These are phyloP conservation scores for Raphanus sativus DNA, from an alignment of 345 rosid species.

Conservation along the genomic window DNA sequence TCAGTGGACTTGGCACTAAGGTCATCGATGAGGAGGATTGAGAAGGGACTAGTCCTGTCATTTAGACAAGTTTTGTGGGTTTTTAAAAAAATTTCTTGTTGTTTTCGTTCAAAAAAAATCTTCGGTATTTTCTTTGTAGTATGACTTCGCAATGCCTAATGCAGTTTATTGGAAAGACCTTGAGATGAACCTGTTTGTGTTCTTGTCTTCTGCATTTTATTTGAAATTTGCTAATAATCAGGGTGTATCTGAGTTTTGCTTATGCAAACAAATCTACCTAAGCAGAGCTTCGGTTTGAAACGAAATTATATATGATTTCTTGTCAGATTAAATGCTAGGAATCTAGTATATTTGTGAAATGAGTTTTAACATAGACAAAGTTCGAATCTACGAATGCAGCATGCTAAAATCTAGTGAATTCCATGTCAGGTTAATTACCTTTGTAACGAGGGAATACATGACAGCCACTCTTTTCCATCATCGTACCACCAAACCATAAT, in stretches of 20 bases:
- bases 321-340: neutral
- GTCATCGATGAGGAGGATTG: constrained; percentile 69
- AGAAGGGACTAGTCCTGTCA: constrained; percentile 12
- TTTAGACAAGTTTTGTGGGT: constrained; percentile 18
- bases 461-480: neutral
- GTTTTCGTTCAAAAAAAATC: constrained; percentile 13
- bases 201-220: neutral
- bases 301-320: neutral
- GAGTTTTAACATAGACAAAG: neutral
- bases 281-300: neutral
- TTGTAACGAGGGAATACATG: neutral
- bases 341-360: neutral
- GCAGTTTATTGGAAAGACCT: constrained; percentile 18
- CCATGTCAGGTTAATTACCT: neutral
- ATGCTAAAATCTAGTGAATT: neutral
- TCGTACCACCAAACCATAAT: neutral
- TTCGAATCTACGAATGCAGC: neutral
- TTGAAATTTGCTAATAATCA: neutral
- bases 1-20: constrained; percentile 62
- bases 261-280: neutral
- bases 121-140: constrained; percentile 14
- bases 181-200: neutral
- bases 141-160: constrained; percentile 1
- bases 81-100: neutral
- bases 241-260: neutral